Conservation (phyloP, 129 eudicot species). For the Helichrysum umbraculigerum region DNA sequence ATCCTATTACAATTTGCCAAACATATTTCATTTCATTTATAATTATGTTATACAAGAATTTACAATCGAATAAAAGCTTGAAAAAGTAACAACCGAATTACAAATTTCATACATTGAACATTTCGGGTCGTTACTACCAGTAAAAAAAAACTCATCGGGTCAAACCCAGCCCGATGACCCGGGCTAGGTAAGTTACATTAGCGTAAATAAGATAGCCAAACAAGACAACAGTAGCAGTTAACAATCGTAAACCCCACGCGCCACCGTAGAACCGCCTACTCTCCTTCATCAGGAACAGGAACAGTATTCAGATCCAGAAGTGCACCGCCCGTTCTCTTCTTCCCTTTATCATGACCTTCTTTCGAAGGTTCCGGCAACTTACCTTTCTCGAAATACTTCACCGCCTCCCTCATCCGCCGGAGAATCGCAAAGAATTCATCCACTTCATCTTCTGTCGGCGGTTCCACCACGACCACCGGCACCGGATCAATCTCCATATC, state of each 20-base stretch:
- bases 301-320: conserved; percentile 38
- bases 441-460: conserved; percentile 62
- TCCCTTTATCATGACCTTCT: conserved; percentile 20
- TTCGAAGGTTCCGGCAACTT: conserved; percentile 23
- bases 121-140: neutral
- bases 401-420: conserved; percentile 51
- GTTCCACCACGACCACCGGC: conserved; percentile 31
- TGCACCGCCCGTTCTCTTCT: conserved; percentile 10
- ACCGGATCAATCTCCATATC: conserved; percentile 15
- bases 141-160: conserved; percentile 11
- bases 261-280: conserved; percentile 23
- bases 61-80: no score
- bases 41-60: no score
- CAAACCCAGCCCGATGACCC: conserved; percentile 30
- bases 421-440: conserved; percentile 57
- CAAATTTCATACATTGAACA: neutral
- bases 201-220: conserved; percentile 28
- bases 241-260: conserved; percentile 20
- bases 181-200: conserved; percentile 24
- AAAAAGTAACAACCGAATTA: no score
- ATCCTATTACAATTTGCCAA: no score
- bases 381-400: conserved; percentile 40
- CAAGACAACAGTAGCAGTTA: neutral
- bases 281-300: conserved; percentile 38
- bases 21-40: no score